Evolutionary conservation across 2,329 filamentous ascomycete species (phyloP).

Genomic region (Elsinoe necatrix): DNA sequence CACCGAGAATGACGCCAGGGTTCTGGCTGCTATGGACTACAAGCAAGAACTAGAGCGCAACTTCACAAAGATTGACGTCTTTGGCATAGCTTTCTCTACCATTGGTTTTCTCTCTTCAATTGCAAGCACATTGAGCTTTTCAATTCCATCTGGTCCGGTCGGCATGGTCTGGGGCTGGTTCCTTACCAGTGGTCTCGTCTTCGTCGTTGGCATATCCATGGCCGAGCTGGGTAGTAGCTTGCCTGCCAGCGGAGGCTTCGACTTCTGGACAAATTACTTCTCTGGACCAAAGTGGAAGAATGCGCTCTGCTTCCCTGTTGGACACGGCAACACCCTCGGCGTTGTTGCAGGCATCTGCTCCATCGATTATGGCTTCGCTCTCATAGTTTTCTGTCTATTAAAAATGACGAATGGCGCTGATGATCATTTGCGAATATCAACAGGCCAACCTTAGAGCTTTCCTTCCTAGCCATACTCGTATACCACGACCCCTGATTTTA

Average conservation of each 20-base stretch:
- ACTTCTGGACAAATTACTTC: conserved; percentile 54
- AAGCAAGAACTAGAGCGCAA: conserved; percentile 55
- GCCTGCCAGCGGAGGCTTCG: conserved; percentile 52
- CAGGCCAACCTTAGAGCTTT: no score
- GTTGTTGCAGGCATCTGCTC: conserved; percentile 54
- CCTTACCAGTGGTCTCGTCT: conserved; percentile 49
- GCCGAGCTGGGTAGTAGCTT: conserved; percentile 38
- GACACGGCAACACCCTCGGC: conserved; percentile 54
- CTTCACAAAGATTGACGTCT: conserved; percentile 55
- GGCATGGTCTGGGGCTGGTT: conserved; percentile 57
- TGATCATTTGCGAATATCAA: no score
- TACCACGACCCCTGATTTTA: no score
- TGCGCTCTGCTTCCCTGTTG: conserved; percentile 51
- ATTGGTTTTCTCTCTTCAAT: conserved; percentile 56
- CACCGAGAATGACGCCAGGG: conserved; percentile 34
- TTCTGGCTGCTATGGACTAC: conserved; percentile 36
- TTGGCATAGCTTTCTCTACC: conserved; percentile 41
- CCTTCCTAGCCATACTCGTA: no score
- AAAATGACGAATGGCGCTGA: no score
- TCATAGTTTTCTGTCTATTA: conserved; percentile 55
- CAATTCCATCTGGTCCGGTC: conserved; percentile 47
- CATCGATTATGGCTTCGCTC: conserved; percentile 50
- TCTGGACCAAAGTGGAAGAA: conserved; percentile 47
- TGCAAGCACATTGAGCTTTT: conserved; percentile 51
- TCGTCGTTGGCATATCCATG: conserved; percentile 53